Evolutionary conservation across 352 stramenopile genomes (phyloP).

Genomic region (Pythium dissimile): DNA sequence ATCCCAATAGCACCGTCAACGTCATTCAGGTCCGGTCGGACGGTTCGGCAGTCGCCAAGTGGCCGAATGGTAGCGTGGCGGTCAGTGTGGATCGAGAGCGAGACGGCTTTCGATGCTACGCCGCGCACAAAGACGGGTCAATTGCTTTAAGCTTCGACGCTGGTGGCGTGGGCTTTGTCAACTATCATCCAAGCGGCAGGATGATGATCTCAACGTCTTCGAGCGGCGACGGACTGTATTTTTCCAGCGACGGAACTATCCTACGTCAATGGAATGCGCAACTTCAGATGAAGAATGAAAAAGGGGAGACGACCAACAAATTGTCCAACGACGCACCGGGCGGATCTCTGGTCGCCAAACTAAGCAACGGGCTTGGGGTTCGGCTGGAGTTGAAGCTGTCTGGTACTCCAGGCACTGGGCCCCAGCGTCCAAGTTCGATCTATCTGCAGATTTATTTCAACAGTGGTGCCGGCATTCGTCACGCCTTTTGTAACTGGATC

Average conservation of each 20-base stretch:
- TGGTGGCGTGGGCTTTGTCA: conserved; percentile 67
- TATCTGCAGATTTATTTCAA: conserved; percentile 51
- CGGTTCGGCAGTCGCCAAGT: conserved; percentile 65
- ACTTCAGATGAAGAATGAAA: conserved; percentile 42
- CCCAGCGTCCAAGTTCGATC: conserved; percentile 21
- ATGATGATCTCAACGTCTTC: conserved; percentile 75
- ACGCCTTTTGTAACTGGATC: conserved; percentile 42
- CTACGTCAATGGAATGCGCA: conserved; percentile 48
- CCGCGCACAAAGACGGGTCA: conserved; percentile 59
- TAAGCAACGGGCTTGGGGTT: conserved; percentile 50
- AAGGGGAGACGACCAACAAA: conserved; percentile 22
- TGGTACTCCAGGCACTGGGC: neutral
- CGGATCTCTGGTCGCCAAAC: conserved; percentile 38
- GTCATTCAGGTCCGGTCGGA: conserved; percentile 55
- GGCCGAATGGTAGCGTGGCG: conserved; percentile 57
- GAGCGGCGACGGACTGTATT: conserved; percentile 50
- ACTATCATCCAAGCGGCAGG: conserved; percentile 70
- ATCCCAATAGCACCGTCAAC: conserved; percentile 46
- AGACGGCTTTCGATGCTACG: conserved; percentile 63
- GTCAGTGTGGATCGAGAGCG: conserved; percentile 65
- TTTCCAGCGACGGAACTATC: conserved; percentile 47
- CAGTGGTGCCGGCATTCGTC: conserved; percentile 31
- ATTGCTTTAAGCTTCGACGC: conserved; percentile 69
- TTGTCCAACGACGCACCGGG: conserved; percentile 36
- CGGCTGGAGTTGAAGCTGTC: conserved; percentile 23